Evolutionary conservation across 805 yeast species (phyloP).

Genomic region (Metschnikowia bowlesiae): DNA sequence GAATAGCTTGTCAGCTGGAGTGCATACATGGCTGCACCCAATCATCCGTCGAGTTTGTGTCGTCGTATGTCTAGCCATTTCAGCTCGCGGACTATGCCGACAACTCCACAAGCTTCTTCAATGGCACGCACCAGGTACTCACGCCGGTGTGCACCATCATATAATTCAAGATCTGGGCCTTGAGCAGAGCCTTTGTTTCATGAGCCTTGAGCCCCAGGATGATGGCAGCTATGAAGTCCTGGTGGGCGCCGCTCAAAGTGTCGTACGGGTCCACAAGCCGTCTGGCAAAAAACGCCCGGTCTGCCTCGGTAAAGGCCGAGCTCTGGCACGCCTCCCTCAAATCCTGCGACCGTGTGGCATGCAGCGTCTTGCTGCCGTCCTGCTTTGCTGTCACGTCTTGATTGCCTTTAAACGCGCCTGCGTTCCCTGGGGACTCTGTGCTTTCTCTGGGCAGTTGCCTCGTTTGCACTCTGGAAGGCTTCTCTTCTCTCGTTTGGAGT

Average conservation of each 20-base stretch:
- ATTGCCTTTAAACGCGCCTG: too few relatives aligned
- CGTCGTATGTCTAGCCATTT: too few relatives aligned
- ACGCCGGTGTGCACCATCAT: slow-evolving; percentile 56
- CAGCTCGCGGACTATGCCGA: background rate
- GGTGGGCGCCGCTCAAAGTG: slow-evolving; percentile 8
- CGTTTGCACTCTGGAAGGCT: too few relatives aligned
- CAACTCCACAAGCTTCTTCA: slow-evolving; percentile 44
- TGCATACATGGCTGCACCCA: too few relatives aligned
- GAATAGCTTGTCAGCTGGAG: too few relatives aligned
- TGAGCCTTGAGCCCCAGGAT: slow-evolving; percentile 7
- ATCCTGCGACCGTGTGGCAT: background rate
- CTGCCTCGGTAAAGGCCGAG: slow-evolving; percentile 4
- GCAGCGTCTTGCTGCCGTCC: too few relatives aligned
- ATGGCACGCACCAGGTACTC: slow-evolving; percentile 63
- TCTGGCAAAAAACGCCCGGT: slow-evolving; percentile 8
- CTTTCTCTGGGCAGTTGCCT: too few relatives aligned
- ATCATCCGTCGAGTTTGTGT: too few relatives aligned
- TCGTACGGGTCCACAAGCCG: slow-evolving; percentile 10
- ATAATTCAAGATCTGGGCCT: slow-evolving; percentile 42
- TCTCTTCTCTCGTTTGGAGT: too few relatives aligned
- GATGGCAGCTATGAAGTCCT: slow-evolving; percentile 11
- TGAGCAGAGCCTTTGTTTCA: slow-evolving; percentile 19
- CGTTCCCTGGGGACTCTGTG: too few relatives aligned
- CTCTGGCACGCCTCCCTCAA: slow-evolving; percentile 8
- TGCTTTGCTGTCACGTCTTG: too few relatives aligned